Conservation (phyloP, 495 filamentous ascomycete genomes). For the Xanthoparmelia taractica region DNA sequence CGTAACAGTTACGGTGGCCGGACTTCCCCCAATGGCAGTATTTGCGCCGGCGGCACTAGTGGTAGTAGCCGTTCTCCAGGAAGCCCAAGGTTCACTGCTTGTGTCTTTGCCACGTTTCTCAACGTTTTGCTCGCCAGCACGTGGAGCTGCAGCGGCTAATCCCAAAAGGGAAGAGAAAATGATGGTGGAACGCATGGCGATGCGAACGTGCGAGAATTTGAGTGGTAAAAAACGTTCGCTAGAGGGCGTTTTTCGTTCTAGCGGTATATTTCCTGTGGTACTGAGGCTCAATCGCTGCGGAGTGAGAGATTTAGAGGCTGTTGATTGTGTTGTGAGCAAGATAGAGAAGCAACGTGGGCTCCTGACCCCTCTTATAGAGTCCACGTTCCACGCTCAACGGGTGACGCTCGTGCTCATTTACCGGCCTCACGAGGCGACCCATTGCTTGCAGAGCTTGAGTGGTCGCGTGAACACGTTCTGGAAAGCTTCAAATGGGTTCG, state of each 20-base stretch:
- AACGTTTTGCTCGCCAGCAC: neutral
- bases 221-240: neutral
- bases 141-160: neutral
- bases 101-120: neutral
- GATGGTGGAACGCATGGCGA: conserved; percentile 4
- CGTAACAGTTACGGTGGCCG: neutral
- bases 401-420: neutral
- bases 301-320: neutral
- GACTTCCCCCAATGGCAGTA: neutral
- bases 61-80: neutral
- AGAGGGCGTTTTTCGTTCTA: neutral
- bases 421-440: neutral
- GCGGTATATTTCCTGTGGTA: neutral
- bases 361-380: neutral
- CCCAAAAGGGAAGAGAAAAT: neutral
- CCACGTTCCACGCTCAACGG: neutral
- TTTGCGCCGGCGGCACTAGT: neutral
- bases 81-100: neutral
- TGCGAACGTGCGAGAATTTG: neutral
- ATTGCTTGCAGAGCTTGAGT: neutral
- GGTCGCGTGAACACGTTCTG: neutral
- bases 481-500: neutral
- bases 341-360: neutral
- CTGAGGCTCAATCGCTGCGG: neutral
- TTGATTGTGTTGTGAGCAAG: neutral